Conservation (phyloP, 1,284 basidiomycete species). For the Filobasidium uniguttulatum region DNA sequence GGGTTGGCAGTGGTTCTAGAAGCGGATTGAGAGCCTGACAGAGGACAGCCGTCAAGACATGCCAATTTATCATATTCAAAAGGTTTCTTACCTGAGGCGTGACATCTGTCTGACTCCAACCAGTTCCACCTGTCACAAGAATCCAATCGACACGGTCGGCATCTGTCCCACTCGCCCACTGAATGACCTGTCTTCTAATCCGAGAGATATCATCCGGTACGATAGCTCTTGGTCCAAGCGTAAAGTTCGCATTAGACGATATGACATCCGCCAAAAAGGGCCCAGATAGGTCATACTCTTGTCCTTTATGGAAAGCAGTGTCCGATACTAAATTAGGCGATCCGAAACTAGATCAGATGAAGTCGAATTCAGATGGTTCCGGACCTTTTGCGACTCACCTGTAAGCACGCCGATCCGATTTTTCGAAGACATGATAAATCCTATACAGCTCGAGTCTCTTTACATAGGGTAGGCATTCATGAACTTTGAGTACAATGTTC, state of each 20-base stretch:
- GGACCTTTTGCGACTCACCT: no score
- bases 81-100: conserved; percentile 60
- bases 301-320: conserved; percentile 10
- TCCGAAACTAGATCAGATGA: no score
- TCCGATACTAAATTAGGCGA: conserved; percentile 16
- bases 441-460: no score
- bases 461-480: no score
- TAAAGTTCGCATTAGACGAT: conserved; percentile 11
- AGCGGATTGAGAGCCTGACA: conserved; percentile 50
- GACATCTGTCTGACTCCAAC: conserved; percentile 60
- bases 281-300: conserved; percentile 9
- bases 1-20: conserved; percentile 57
- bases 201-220: conserved; percentile 51
- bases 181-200: conserved; percentile 38
- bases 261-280: conserved; percentile 7
- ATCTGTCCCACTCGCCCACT: conserved; percentile 2
- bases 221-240: conserved; percentile 22
- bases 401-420: no score
- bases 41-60: background rate
- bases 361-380: no score
- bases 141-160: conserved; percentile 47
- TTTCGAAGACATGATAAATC: no score
- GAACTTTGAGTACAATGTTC: no score
- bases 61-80: no score
- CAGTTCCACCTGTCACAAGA: conserved; percentile 73